Base-by-base conservation (phyloP, 805 yeast genomes). In the Ogataea degrootiae region DNA sequence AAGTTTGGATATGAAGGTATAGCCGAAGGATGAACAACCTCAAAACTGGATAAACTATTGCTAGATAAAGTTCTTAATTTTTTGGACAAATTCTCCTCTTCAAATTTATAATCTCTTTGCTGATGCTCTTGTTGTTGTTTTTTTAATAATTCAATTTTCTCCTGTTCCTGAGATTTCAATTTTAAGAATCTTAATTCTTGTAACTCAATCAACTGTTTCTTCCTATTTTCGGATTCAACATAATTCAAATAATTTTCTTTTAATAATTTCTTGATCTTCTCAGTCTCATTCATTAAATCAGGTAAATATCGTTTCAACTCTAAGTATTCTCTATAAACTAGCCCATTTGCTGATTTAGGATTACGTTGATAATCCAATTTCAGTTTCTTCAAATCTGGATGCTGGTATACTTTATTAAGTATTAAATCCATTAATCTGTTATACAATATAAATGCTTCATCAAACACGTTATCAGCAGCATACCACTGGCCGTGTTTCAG, bases 401-500 rank as follows among this genome's bases (percentile, higher is more conserved):
- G 82, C 6, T 50, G 61, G 16, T 72, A 70, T 39, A 81, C 56
- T 42, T 66, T 67, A 61, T 77, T 74, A 45, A 75, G 70, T 33
- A 79, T 68, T 42, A 81, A 66, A 49, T 84, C 87, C 21, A 83
- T 74, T 54, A 79, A 82, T 47, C 90, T 64, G 40, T 76, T 65
- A 56, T 81, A 82, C 46, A 80, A 64, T 31, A 80, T 62, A 56
- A 76, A 84, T 0, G 87, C 79, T 48, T 75, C 77, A 38, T 71
- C 74, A 38, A 66, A 58, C 29, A 74, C 68, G 15, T 70, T 67
- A 39, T 72, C 77, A 19, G 63, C 60, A 17, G 68, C 69, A 60
- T 73, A 79, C 19, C 74, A 62, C 31, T 68, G 66, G 0, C 82
- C 80, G 66, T 60, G 83, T 60, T 67, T 71, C 52, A 66, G 65